Evolutionary conservation across 257 asterid species (phyloP).

Genomic region (Ehretia macrophylla): DNA sequence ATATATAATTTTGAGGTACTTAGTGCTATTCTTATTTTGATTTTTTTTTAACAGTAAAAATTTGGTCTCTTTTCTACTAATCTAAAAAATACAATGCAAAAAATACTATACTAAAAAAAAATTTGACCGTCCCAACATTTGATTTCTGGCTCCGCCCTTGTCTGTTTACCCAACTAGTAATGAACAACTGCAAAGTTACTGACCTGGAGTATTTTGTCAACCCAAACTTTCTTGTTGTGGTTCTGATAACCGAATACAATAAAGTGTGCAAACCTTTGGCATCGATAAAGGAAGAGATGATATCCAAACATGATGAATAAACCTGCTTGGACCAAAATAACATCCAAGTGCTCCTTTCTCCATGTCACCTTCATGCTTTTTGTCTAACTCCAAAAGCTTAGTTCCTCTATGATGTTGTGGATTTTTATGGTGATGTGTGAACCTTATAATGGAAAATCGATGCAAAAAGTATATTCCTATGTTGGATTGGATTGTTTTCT

Average conservation of each 20-base stretch:
- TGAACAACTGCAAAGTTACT: too few species aligned
- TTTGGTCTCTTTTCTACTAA: too few species aligned
- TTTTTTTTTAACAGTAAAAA: too few species aligned
- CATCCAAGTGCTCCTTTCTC: constrained; percentile 50
- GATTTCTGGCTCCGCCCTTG: too few species aligned
- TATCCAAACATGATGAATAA: constrained; percentile 54
- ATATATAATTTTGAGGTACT: too few species aligned
- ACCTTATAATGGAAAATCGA: not conserved
- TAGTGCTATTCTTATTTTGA: too few species aligned
- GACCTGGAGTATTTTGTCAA: constrained; percentile 49
- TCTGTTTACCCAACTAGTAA: too few species aligned
- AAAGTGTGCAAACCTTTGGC: constrained; percentile 36
- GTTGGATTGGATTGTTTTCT: too few species aligned
- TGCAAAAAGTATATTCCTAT: not conserved
- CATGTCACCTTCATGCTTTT: constrained; percentile 33
- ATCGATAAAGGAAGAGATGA: constrained; percentile 51
- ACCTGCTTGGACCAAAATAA: constrained; percentile 44
- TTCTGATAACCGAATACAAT: constrained; percentile 57
- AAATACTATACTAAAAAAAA: too few species aligned
- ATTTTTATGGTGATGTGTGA: not conserved
- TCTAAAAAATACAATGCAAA: too few species aligned
- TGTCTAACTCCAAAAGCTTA: not conserved
- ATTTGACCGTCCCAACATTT: too few species aligned
- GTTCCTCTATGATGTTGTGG: too few species aligned
- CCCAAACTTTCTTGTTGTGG: constrained; percentile 63